These are phyloP conservation scores for Colletotrichum somersetense DNA, from an alignment of 2,329 filamentous ascomycete genomes.

Conservation along the genomic window DNA sequence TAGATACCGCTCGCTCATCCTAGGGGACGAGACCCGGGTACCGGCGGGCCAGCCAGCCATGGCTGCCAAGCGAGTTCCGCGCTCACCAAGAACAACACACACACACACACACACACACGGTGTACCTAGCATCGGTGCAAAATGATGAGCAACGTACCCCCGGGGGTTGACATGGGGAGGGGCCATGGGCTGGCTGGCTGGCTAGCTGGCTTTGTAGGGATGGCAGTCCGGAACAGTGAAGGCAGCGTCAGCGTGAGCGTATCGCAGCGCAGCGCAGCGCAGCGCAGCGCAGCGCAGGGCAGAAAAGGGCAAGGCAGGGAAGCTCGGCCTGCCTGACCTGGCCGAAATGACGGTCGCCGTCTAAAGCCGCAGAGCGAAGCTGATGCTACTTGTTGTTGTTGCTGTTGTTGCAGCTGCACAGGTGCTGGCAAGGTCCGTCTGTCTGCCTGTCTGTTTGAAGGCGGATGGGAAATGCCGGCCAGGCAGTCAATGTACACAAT, in stretches of 20 bases:
- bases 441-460: background rate
- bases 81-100: background rate
- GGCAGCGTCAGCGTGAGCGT: conserved; percentile 6
- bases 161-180: background rate
- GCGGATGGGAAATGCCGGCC: conserved; percentile 14
- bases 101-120: background rate
- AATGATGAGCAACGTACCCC: background rate
- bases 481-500: background rate
- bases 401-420: background rate
- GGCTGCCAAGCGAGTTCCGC: background rate
- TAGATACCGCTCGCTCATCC: background rate
- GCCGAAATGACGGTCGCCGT: background rate
- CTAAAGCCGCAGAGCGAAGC: background rate
- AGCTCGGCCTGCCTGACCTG: background rate
- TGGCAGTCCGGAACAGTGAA: background rate
- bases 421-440: background rate
- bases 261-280: no score
- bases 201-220: background rate
- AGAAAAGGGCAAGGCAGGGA: background rate
- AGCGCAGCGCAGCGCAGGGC: no score
- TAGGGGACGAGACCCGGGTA: background rate
- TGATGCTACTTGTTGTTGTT: background rate
- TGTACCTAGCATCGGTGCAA: background rate
- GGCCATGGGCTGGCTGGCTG: background rate
- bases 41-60: background rate